Base-by-base conservation (phyloP, 345 rosid species). In the Corchorus capsularis region DNA sequence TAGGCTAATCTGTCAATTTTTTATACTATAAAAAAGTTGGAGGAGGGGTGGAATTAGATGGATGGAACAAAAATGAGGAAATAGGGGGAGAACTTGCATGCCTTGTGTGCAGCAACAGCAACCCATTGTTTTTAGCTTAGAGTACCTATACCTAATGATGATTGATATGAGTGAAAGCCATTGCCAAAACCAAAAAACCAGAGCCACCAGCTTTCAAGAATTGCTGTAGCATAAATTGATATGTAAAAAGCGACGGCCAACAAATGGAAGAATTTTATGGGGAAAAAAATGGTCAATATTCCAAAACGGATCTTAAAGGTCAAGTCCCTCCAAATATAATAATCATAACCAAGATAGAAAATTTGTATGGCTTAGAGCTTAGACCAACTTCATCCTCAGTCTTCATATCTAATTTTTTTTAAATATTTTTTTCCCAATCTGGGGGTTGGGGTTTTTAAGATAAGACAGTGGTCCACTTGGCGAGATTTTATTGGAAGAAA, bases 281-380 rank as follows among this genome's bases (percentile, higher is more conserved):
- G 5, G 17, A 43, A 54, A 53, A 43, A 54, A 53, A 72, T 45
- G 69, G 75, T 72, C 82, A 70, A 64, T 32, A 50, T 73, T 73
- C 75, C 73, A 37, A 27, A 73, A 22, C 77, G 75, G 75, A 78
- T 80, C 83, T 65, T 65, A 74, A 17, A 75, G 72, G 79, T 82
- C 83, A 73, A 75, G 5, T 78, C 83, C 61, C 12, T 20, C 19
- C 34, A 14, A 64, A 20, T 69, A 55, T 64, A 75, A 59, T 55
- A 78, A 79, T 27, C 34, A 54, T n/a, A 37, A 3, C 53, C 13
- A 45, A 1, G 1, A 46, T 13, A 3, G 37, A 49, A 69, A 63
- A 37, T 45, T 61, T 34, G 43, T 62, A 62, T 62, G 43, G 66
- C 39, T 46, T 6, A 10, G 1, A 10, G 16, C 22, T 16, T 16